Conservation (phyloP, 2,329 filamentous ascomycete species). For the Eutypella sp. region DNA sequence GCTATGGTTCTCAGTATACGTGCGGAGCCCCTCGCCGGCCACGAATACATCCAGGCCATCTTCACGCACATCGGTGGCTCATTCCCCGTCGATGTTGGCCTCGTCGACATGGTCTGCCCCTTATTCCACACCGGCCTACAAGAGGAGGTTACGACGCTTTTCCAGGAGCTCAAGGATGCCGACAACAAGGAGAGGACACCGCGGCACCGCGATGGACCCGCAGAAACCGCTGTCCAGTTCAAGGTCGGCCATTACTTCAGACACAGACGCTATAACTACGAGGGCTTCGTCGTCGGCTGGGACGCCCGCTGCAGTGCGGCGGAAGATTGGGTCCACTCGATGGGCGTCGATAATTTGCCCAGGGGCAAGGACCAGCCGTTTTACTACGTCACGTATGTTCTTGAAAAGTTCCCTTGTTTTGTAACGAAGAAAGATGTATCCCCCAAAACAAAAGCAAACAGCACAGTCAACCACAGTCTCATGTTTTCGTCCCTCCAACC, state of each 20-base stretch:
- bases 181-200: background rate
- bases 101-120: background rate
- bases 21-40: background rate
- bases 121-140: background rate
- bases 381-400: constrained; percentile 54
- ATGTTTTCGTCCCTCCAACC: no score
- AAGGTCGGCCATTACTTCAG: constrained; percentile 55
- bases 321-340: constrained; percentile 55
- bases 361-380: constrained; percentile 58
- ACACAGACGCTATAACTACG: constrained; percentile 57
- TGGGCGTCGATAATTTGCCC: constrained; percentile 54
- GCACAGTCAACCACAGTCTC: no score
- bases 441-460: no score
- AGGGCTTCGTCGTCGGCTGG: constrained; percentile 62
- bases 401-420: no score
- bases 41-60: constrained; percentile 1
- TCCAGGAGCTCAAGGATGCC: background rate
- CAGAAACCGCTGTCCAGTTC: constrained; percentile 26
- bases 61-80: constrained; percentile 6
- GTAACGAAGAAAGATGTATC: no score
- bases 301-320: constrained; percentile 34
- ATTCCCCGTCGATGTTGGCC: constrained; percentile 10
- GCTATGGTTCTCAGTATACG: constrained; percentile 6
- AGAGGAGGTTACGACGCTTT: background rate
- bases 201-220: background rate